Base-by-base conservation (phyloP, 2,329 filamentous ascomycete species). In the Ceratocystis diversiconidia region DNA sequence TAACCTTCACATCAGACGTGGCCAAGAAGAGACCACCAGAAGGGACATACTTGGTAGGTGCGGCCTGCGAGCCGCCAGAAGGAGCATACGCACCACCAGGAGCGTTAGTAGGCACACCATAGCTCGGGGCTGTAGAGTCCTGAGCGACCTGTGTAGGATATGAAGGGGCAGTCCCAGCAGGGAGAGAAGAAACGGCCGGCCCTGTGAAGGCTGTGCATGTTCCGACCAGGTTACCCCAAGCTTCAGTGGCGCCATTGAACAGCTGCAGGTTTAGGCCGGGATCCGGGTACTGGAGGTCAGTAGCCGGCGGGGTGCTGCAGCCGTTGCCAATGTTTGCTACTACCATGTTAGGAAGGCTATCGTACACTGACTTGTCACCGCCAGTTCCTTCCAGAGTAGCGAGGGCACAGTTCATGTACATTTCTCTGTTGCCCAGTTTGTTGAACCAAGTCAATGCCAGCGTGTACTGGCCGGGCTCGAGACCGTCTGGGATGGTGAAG, bases 361-460 rank as follows among this genome's bases (percentile, higher is more conserved):
- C 73, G 68, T 86, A 82, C 69, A 82, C 82, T 1, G 78, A 74
- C 65, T 83, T 71, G 55, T 75, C 74, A 63, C 82, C 82, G 0
- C 75, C 76, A 0, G 68, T 69, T 7, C 82, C 82, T 0, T 82
- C 83, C 28, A 97, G 79, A 0, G 79, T 81, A 61, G 95, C 75
- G 0, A 89, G 84, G 0, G 88, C 90, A 71, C 92, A 99, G 81
- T 96, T 95, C 91, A 96, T 95, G 80, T 97, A 96, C 81, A 96
- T 90, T 73, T 97, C 94, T 0, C 92, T 86, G 78, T 96, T 96
- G 2, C 94, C 94, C 8, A 95, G 72, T 67, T 87, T 88, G 79
- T 97, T 97, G 76, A 95, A 85, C 94, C 94, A 97, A 0, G 90
- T 90, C 91, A 92, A 97, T 0, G 90, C 90, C 4, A 97, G 79